Evolutionary conservation across 345 rosid species (phyloP), one percentile per base, ranked within the genome.

Genomic region (Lumnitzera littorea): DNA sequence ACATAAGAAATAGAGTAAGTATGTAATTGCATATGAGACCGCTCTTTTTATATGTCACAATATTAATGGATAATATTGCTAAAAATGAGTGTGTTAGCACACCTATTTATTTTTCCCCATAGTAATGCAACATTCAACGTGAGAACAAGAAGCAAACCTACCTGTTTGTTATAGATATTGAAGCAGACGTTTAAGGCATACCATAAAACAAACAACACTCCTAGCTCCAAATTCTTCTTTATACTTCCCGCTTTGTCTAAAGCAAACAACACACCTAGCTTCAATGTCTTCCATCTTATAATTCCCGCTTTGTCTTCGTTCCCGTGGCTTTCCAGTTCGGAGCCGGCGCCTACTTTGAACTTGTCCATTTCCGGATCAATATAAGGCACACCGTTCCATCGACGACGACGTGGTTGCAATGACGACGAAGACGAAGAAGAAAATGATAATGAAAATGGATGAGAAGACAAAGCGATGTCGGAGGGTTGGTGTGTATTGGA

Each of bases 81-180:
- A 29, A 29, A 3, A 6, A 29, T 3, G 36, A 29, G 3, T 29
- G 3, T 6, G 1, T 29, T 6, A 29, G 36, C 1, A 6, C 3
- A 29, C 7, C 3, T 29, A 3, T 29, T 6, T 29, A 29, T 29
- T 29, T 6, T 6, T 3, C 1, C 3, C 3, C 7, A 29, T 29
- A 29, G 7, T 29, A 1, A 6, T 6, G 5, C 43, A 14, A 3
- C 11, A 49, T 12, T 9, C 41, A 43, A 20, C n/a, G 36, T 52
- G 10, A 14, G 3, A 31, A 48, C 11, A 11, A 3, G 12, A 24
- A 27, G 9, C 43, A 6, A 36, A 36, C 43, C 43, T 5, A 95
- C 99, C 99, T 91, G 97, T 64, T 95, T 95, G 78, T 95, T 88
- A 78, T 95, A 95, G 67, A 95, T 95, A 73, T 95, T 95, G 94